Evolutionary conservation across 2,329 filamentous ascomycete species (phyloP).

Genomic region (Ciborinia camelliae): DNA sequence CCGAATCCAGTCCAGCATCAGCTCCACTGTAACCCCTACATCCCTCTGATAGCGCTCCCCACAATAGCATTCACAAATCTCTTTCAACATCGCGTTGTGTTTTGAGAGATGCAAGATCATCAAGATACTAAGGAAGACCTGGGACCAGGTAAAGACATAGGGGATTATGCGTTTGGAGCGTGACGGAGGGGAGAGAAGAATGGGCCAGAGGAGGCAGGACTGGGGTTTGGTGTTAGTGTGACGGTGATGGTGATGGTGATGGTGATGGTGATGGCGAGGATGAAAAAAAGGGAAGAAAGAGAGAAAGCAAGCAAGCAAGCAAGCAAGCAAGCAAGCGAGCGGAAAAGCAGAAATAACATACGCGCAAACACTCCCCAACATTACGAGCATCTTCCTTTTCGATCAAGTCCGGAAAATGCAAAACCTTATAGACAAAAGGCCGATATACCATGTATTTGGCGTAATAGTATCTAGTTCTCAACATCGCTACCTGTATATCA

Average conservation of each 20-base stretch:
- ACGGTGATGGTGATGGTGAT: not conserved
- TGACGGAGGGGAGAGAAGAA: slow-evolving; percentile 54
- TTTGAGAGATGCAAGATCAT: slow-evolving; percentile 54
- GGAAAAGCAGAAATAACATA: too few relatives aligned
- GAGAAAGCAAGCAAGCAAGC: too few relatives aligned
- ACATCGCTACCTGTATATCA: slow-evolving; percentile 54
- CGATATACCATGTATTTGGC: slow-evolving; percentile 55
- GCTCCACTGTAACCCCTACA: slow-evolving; percentile 46
- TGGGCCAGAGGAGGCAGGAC: slow-evolving; percentile 57
- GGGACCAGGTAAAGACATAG: slow-evolving; percentile 58
- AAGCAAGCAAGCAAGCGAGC: too few relatives aligned
- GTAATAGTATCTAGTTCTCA: slow-evolving; percentile 58
- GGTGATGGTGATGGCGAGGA: not conserved
- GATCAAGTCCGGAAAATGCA: slow-evolving; percentile 54
- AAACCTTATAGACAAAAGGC: slow-evolving; percentile 57
- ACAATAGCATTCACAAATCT: slow-evolving; percentile 49
- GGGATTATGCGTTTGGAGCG: slow-evolving; percentile 57
- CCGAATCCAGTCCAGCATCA: slow-evolving; percentile 58
- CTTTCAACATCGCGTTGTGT: slow-evolving; percentile 48
- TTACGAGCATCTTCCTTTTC: slow-evolving; percentile 52
- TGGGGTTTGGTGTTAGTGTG: slow-evolving; percentile 27
- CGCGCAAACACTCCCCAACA: slow-evolving; percentile 52
- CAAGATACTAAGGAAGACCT: slow-evolving; percentile 57
- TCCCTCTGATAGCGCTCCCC: slow-evolving; percentile 50
- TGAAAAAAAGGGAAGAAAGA: not conserved